Base-by-base conservation (phyloP, 2,329 filamentous ascomycete genomes). In the Onygena corvina region DNA sequence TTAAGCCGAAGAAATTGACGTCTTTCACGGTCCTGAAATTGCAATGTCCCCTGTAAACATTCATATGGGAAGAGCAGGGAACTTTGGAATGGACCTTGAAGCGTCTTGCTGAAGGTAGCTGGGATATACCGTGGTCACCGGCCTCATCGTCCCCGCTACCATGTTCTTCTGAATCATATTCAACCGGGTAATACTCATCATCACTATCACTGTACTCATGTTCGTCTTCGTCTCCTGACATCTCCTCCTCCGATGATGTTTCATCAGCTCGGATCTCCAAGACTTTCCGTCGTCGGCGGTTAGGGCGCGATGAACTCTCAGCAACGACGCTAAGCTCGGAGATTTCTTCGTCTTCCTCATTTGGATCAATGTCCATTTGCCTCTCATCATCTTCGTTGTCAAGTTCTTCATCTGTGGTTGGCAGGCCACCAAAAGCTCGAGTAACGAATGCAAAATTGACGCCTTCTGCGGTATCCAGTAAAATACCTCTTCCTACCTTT, bases 21-120 rank as follows among this genome's bases (percentile, higher is more conserved):
- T 84, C 80, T 57, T 84, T 84, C 56, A 83, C 79, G 1, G 79
- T 83, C 54, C 77, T 74, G 47, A 80, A 72, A 55, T 83, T 83
- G 65, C 80, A 83, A 60, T 83, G 80, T 1, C 80, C 80, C 2
- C 69, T 68, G 59, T 81, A 84, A 16, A 71, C 62, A 33, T 73
- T 73, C 1, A 73, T 78, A 54, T 80, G 76, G 1, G 75, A 66
- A 14, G 67, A 71, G 57, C 76, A 79, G 11, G 76, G 74, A 4
- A 77, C 70, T 47, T 77, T 62, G 0, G 64, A 58, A 52, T 80
- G 76, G 12, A 81, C 75, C 14, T 69, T 67, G 46, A 73, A 68
- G 47, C 75, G 70, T 21, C 68, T 46, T 11, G 40, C 9, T 3
- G 74, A 71, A 34, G 71, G 70, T 20, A 68, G 67, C 57, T 72